Conservation (phyloP, 805 yeast species). For the Metschnikowia proteae region DNA sequence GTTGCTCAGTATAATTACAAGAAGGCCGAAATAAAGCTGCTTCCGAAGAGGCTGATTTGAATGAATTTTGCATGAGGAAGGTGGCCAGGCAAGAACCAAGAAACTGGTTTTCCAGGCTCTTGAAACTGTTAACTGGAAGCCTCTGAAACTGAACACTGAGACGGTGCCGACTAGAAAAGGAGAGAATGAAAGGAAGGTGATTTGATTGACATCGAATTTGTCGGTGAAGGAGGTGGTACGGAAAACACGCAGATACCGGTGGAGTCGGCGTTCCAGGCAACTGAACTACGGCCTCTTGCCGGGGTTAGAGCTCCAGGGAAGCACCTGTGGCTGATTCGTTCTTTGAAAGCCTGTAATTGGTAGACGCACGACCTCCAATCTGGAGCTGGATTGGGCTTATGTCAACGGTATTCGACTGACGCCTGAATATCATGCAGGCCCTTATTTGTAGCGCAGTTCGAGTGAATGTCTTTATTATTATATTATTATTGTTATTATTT, state of each 20-base stretch:
- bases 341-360: too few relatives aligned
- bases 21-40: slow-evolving; percentile 70
- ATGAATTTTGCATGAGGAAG: slow-evolving; percentile 68
- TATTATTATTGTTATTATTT: too few relatives aligned
- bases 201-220: slow-evolving; percentile 77
- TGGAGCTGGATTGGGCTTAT: too few relatives aligned
- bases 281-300: slow-evolving; percentile 4
- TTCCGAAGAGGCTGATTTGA: slow-evolving; percentile 61
- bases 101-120: slow-evolving; percentile 54
- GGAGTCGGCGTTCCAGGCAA: slow-evolving; percentile 86
- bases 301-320: too few relatives aligned
- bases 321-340: too few relatives aligned
- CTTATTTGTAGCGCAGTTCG: too few relatives aligned
- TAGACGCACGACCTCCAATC: too few relatives aligned
- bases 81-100: slow-evolving; percentile 49
- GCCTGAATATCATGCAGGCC: too few relatives aligned
- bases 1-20: slow-evolving; percentile 78
- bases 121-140: slow-evolving; percentile 38
- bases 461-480: too few relatives aligned
- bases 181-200: slow-evolving; percentile 91
- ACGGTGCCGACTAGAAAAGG: slow-evolving; percentile 67
- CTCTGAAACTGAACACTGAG: too few relatives aligned
- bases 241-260: slow-evolving; percentile 62
- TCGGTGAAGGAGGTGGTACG: slow-evolving; percentile 99
- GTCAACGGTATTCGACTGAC: too few relatives aligned